Conservation (phyloP, 2,329 filamentous ascomycete genomes). For the Parastagonospora nodorum region DNA sequence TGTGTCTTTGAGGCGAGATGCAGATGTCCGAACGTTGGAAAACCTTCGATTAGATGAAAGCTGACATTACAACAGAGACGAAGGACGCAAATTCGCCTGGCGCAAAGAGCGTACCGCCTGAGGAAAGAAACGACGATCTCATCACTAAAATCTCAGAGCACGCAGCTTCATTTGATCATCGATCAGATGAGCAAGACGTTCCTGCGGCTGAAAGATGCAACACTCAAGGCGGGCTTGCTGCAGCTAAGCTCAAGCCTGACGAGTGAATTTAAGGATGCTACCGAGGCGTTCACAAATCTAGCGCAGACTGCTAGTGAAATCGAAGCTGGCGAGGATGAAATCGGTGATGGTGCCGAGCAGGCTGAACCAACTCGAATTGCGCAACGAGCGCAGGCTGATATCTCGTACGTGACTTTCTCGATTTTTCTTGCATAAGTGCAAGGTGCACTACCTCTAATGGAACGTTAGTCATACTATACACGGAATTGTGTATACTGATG, state of each 20-base stretch:
- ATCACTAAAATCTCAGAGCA: slow-evolving; percentile 71
- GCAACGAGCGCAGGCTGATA: neutral
- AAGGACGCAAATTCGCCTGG: slow-evolving; percentile 83
- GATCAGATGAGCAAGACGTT: slow-evolving; percentile 77
- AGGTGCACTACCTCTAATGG: no score
- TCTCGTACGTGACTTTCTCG: neutral
- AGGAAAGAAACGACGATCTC: slow-evolving; percentile 83
- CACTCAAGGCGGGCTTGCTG: slow-evolving; percentile 62
- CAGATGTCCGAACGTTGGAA: no score
- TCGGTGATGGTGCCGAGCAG: slow-evolving; percentile 35
- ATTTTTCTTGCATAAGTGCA: neutral
- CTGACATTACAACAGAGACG: slow-evolving; percentile 62
- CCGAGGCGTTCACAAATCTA: slow-evolving; percentile 63
- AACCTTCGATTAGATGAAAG: no score
- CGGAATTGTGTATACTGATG: slow-evolving; percentile 5
- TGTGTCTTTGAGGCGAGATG: no score
- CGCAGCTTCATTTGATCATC: slow-evolving; percentile 70
- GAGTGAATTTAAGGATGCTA: slow-evolving; percentile 61
- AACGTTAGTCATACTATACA: neutral
- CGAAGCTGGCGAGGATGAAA: slow-evolving; percentile 35
- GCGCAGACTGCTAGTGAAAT: slow-evolving; percentile 52
- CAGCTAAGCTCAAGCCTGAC: slow-evolving; percentile 62
- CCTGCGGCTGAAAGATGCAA: slow-evolving; percentile 67
- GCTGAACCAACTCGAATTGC: neutral
- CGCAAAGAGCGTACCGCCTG: slow-evolving; percentile 82